phyloP scores from a whole-genome alignment of 345 rosid species.

The Gossypium rotundifolium region DNA sequence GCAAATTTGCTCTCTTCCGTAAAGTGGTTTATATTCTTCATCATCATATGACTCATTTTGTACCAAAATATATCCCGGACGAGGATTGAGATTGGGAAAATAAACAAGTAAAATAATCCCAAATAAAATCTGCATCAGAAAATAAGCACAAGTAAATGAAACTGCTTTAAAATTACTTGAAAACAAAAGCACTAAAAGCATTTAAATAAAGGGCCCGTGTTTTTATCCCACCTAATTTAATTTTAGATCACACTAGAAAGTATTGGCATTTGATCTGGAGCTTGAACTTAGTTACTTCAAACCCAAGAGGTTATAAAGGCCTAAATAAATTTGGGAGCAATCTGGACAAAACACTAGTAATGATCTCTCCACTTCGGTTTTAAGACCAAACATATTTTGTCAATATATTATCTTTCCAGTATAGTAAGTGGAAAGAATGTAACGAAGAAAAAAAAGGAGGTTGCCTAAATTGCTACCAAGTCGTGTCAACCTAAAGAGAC shows the following conservation, averaged over 20 bases:
- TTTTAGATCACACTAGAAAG: neutral
- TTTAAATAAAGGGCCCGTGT: neutral
- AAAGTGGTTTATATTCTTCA: conserved; percentile 68
- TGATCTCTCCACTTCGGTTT: neutral
- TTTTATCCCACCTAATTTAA: neutral
- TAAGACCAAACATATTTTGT: neutral
- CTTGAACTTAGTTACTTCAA: too few relatives aligned
- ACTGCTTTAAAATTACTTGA: neutral
- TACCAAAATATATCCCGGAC: conserved; percentile 53
- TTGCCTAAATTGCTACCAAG: neutral
- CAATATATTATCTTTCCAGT: neutral
- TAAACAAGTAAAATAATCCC: conserved; percentile 68
- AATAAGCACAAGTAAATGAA: neutral
- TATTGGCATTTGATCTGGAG: neutral
- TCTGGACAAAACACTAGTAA: neutral
- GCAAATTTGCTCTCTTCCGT: conserved; percentile 61
- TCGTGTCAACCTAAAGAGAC: neutral
- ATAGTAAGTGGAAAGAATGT: neutral
- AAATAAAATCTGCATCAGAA: conserved; percentile 52
- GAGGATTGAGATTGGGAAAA: conserved; percentile 63
- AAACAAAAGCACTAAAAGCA: neutral
- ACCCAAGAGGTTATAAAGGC: neutral
- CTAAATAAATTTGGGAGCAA: neutral
- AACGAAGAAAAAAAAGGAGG: neutral
- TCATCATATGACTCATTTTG: conserved; percentile 39